These are phyloP conservation scores for Metschnikowia orientalis DNA, from an alignment of 805 yeast species.

Conservation along the genomic window DNA sequence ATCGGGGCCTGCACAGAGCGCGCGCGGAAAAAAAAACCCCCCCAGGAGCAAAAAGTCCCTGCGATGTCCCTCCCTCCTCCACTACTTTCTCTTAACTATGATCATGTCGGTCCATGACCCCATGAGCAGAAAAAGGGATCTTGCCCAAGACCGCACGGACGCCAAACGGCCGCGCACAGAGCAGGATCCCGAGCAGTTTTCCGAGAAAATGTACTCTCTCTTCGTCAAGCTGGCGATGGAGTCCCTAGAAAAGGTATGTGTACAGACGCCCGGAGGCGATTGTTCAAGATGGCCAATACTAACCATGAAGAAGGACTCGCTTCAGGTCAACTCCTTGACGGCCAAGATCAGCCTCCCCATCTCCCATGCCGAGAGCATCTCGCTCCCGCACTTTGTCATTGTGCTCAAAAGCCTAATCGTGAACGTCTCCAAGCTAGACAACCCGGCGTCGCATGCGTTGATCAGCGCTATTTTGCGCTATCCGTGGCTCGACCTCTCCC, in stretches of 20 bases:
- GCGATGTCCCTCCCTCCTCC: slow-evolving; percentile 11
- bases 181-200: slow-evolving; percentile 20
- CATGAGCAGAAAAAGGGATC: slow-evolving; percentile 28
- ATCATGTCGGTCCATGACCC: slow-evolving; percentile 39
- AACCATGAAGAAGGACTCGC: slow-evolving; percentile 40
- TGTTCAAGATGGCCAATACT: slow-evolving; percentile 16
- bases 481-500: slow-evolving; percentile 54
- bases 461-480: slow-evolving; percentile 60
- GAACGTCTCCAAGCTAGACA: slow-evolving; percentile 66
- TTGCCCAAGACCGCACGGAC: slow-evolving; percentile 16
- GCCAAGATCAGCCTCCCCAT: slow-evolving; percentile 53
- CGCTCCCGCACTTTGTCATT: slow-evolving; percentile 47
- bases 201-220: slow-evolving; percentile 38
- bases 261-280: no score
- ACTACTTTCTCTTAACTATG: slow-evolving; percentile 19
- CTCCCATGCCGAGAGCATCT: slow-evolving; percentile 50
- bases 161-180: slow-evolving; percentile 19
- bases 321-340: slow-evolving; percentile 56
- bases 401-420: slow-evolving; percentile 56
- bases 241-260: slow-evolving; percentile 54
- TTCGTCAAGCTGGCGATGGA: slow-evolving; percentile 66
- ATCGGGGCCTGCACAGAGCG: slow-evolving; percentile 4
- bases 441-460: slow-evolving; percentile 46
- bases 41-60: slow-evolving; percentile 7
- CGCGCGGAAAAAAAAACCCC: slow-evolving; percentile 8